Percentiles rank a stretch among this genome's conserved stretches.
These are phyloP conservation scores for Chlorella ohadii DNA, from an alignment of 139 green algal genomes.

Conservation along the genomic window DNA sequence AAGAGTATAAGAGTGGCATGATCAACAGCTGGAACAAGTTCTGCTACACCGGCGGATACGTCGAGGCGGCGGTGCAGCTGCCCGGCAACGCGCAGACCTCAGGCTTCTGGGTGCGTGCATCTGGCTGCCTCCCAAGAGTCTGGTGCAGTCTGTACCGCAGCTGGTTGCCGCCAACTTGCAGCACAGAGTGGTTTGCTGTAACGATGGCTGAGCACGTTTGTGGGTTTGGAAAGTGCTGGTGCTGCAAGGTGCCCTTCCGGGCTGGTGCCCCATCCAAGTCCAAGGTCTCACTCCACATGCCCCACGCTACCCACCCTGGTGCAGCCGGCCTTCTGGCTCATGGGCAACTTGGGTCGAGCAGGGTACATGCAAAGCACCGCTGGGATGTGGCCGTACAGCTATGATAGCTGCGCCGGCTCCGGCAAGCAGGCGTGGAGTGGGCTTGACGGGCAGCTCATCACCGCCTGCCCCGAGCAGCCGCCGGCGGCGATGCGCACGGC, in stretches of 20 bases:
- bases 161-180: too few species aligned
- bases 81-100: conserved; percentile 43
- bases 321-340: conserved; percentile 22
- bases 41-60: conserved; percentile 64
- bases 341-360: conserved; percentile 61
- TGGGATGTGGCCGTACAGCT: conserved; percentile 60
- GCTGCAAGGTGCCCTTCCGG: background rate
- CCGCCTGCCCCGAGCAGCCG: conserved; percentile 17
- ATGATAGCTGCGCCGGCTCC: conserved; percentile 49
- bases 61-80: conserved; percentile 58
- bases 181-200: too few species aligned
- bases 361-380: conserved; percentile 50
- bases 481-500: background rate
- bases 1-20: conserved; percentile 50
- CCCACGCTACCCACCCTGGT: background rate
- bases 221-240: too few species aligned
- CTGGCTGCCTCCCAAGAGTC: too few species aligned
- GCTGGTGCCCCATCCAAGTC: background rate
- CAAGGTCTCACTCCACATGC: background rate
- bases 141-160: too few species aligned
- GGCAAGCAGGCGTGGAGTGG: conserved; percentile 32
- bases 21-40: conserved; percentile 69
- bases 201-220: too few species aligned
- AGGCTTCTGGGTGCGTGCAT: conserved; percentile 55
- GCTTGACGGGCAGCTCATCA: conserved; percentile 4